Evolutionary conservation across 169 alveolate species (phyloP).

Genomic region (Ichthyophthirius multifiliis): DNA sequence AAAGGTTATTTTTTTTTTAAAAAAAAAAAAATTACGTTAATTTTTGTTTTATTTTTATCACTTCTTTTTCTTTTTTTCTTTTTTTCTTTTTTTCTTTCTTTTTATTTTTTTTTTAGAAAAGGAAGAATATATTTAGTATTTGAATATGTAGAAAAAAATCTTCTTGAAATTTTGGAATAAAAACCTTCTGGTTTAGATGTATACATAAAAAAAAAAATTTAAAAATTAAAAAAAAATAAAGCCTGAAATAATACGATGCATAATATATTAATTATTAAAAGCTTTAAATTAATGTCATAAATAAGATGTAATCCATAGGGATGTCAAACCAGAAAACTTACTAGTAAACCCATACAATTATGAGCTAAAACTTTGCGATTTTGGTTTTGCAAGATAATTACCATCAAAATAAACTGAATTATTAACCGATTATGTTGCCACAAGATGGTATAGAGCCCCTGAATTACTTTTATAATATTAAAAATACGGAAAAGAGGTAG

Average conservation of each 20-base stretch:
- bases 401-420: neutral
- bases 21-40: too few relatives aligned
- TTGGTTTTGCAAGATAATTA: slow-evolving; percentile 80
- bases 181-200: slow-evolving; percentile 82
- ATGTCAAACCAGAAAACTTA: slow-evolving; percentile 84
- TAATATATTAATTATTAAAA: slow-evolving; percentile 72
- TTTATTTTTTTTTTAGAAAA: slow-evolving; percentile 38
- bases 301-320: slow-evolving; percentile 79
- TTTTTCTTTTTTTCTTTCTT: too few relatives aligned
- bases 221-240: slow-evolving; percentile 63
- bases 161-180: slow-evolving; percentile 84
- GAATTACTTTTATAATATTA: slow-evolving; percentile 69
- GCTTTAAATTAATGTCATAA: slow-evolving; percentile 77
- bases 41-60: too few relatives aligned
- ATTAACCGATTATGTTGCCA: slow-evolving; percentile 72
- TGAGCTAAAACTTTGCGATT: slow-evolving; percentile 80
- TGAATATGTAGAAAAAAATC: slow-evolving; percentile 81
- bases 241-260: slow-evolving; percentile 18
- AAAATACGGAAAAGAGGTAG: slow-evolving; percentile 78
- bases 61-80: too few relatives aligned
- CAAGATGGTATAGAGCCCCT: slow-evolving; percentile 91
- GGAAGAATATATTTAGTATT: slow-evolving; percentile 81
- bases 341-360: slow-evolving; percentile 41
- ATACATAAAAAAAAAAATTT: neutral
- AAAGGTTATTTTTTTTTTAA: slow-evolving; percentile 44